Conservation (phyloP, 306 rosid species). For the Trifolium fragiferum region DNA sequence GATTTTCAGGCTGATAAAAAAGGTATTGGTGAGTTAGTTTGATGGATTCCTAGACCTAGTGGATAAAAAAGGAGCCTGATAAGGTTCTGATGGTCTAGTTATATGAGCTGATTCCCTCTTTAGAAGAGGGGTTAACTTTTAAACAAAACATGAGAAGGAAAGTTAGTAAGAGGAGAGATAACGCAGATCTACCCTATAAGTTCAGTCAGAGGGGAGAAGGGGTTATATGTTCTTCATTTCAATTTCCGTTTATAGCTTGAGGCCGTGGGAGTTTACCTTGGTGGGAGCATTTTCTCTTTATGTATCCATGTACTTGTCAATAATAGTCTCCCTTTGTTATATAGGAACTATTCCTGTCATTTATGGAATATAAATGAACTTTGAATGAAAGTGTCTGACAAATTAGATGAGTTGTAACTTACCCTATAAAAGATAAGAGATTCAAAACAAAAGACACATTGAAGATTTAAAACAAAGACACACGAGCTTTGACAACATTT, state of each 20-base stretch:
- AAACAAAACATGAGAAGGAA: slow-evolving; percentile 5
- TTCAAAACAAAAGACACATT: slow-evolving; percentile 21
- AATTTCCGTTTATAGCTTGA: background rate
- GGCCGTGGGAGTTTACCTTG: slow-evolving; percentile 22
- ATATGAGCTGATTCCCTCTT: background rate
- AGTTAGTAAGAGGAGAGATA: background rate
- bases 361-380: slow-evolving; percentile 15
- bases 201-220: background rate
- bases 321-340: slow-evolving; percentile 32
- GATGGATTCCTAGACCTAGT: slow-evolving; percentile 18
- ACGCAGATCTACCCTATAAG: background rate
- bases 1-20: background rate
- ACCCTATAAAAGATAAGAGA: background rate
- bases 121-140: background rate
- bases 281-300: slow-evolving; percentile 10
- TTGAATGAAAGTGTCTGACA: background rate
- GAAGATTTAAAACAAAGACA: slow-evolving; percentile 19
- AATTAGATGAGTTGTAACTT: background rate
- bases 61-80: background rate
- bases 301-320: slow-evolving; percentile 6
- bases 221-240: slow-evolving; percentile 6
- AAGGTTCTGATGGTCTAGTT: background rate
- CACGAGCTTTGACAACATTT: background rate
- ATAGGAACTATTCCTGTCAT: slow-evolving; percentile 20
- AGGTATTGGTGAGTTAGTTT: slow-evolving; percentile 7